Evolutionary conservation across 306 rosid genomes (phyloP).

Genomic region (Arachis stenosperma): DNA sequence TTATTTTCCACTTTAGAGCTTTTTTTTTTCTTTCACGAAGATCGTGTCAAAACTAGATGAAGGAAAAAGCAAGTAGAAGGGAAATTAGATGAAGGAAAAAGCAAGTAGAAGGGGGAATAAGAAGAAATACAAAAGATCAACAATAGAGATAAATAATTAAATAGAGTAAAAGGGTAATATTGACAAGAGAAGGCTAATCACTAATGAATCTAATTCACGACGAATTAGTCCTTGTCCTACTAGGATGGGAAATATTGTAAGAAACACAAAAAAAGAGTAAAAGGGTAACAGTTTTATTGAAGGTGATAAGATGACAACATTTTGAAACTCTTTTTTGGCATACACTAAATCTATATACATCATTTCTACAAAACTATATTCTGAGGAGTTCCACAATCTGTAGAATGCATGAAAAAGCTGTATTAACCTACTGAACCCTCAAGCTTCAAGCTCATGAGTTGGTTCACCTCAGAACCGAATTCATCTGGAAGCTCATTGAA

Average conservation of each 20-base stretch:
- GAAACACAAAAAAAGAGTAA: no score
- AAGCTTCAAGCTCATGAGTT: conserved; percentile 93
- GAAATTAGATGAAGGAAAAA: not conserved
- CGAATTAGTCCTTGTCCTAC: no score
- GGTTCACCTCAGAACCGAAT: conserved; percentile 95
- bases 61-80: not conserved
- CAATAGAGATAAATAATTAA: not conserved
- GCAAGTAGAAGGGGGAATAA: not conserved
- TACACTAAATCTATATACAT: conserved; percentile 26
- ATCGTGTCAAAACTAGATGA: not conserved
- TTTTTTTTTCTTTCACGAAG: not conserved
- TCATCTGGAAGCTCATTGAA: conserved; percentile 96
- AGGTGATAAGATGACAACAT: conserved; percentile 6
- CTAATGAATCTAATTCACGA: no score
- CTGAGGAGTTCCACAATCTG: conserved; percentile 15
- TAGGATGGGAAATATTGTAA: no score
- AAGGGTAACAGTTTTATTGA: not conserved
- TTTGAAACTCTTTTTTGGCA: not conserved
- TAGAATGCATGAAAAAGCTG: conserved; percentile 19
- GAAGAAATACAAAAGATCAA: not conserved
- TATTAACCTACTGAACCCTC: conserved; percentile 85
- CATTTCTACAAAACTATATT: not conserved
- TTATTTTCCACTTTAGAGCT: no score
- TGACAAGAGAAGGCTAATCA: no score
- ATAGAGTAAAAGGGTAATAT: not conserved